Evolutionary conservation across 2,329 filamentous ascomycete genomes (phyloP), one percentile per base, ranked within the genome.

Genomic region (Geosmithia morbida): DNA sequence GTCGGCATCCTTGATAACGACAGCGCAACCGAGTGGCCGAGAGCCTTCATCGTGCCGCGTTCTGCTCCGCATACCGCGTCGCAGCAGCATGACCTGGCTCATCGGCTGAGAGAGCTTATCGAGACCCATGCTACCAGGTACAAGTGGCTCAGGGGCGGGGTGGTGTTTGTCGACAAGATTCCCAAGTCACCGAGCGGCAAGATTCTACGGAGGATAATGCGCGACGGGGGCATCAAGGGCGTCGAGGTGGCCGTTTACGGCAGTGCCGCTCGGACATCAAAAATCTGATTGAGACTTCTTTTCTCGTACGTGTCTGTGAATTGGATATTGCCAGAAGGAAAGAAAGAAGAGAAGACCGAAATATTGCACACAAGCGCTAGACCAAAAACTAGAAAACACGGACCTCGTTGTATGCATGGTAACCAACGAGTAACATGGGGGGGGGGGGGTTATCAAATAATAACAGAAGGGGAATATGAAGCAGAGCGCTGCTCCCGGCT

Each of bases 71-170:
- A 42, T 29, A 33, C 20, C 14, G 43, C 45, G 41, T 19, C 17
- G 7, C 58, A 60, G 20, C 59, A 70, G 7, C 66, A 65, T 39
- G 65, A 66, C 13, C 69, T 72, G 2, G 73, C 72, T 2, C 59
- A 68, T 30, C 70, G 76, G 16, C 73, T 87, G 44, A 70, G 73
- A 54, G 58, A 59, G 17, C 75, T 77, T 59, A 71, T 85, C 46
- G 73, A 78, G 45, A 66, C 70, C 56, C 72, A 73, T 44, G 75
- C 83, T 26, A 73, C 78, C 0, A 69, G 64, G 50, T 76, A 81
- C 57, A 88, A 88, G 64, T 73, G 77, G 58, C 68, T 87, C 51
- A 79, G 77, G 5, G 84, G 83, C 0, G 84, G 84, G 1, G 74
- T 88, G n/a, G 64, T 71, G 11, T 85, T 87, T 57, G 67, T 84